Base-by-base conservation (phyloP, 352 stramenopile species). In the Poterioochromonas sp. region DNA sequence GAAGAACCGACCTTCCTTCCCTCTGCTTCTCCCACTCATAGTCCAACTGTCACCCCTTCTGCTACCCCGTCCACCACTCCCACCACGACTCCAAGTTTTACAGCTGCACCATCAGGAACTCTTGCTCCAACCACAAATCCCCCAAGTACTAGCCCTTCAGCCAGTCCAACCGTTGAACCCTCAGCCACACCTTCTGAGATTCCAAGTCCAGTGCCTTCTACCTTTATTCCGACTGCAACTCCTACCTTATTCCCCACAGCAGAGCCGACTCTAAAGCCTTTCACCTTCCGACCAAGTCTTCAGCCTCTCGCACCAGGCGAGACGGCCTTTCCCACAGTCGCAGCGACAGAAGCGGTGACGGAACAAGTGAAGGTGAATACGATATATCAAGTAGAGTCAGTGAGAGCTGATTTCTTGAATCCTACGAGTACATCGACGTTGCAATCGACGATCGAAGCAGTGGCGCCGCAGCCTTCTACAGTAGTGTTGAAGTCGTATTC, bases 331-430 rank as follows among this genome's bases (percentile, higher is more conserved):
- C 47, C 47, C 47, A 58, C 47, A 58, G 47, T 58, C 47, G 47
- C 47, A 58, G 47, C 47, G 47, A 58, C 47, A 58, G 47, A 58
- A 58, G 47, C 47, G 47, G 47, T 58, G 47, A 58, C 47, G 47
- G 47, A 58, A 58, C 47, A 58, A 58, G 47, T 58, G 47, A 58
- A 58, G 47, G 47, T 58, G 47, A 58, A 58, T 58, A 58, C 47
- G 47, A 58, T 58, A 58, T 58, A 58, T 58, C 47, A 58, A 58
- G 47, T 58, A 58, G 47, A 58, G 47, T 58, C 47, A 58, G 47
- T 58, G 47, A 58, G 47, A 58, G 47, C 47, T 26, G 47, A 58
- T 58, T 58, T 58, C 47, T 58, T 58, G 47, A 58, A 58, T 58
- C 47, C 47, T 58, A 58, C 47, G 47, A 58, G 47, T 58, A 58